Base-by-base conservation (phyloP, 352 stramenopile genomes). In the Globisporangium sylvaticum region DNA sequence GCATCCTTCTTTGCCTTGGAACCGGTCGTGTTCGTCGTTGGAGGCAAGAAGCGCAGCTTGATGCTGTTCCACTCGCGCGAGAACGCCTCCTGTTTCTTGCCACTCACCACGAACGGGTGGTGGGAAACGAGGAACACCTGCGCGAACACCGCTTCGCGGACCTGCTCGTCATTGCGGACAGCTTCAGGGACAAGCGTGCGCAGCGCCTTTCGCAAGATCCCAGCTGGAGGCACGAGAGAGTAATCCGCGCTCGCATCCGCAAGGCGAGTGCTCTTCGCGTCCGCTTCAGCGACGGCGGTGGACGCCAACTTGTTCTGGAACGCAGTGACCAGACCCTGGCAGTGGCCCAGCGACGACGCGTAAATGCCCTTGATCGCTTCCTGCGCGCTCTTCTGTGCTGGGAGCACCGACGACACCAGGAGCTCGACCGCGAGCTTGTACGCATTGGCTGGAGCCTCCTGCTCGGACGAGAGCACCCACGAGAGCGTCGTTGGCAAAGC, bases 101-200 rank as follows among this genome's bases (percentile, higher is more conserved):
- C 87, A 53, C 80, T 73, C 44, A 95, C 80, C 7, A 96, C 68
- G 52, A 87, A 88, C 34, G 88, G 85, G 46, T 95, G 84, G 70
- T 96, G 88, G 4, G 85, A 69, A 6, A 92, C 64, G 22, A 92
- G 68, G 46, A 92, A 57, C 25, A 80, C 72, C 0, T 58, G 69
- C 12, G 85, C 65, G 56, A 96, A 90, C 2, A 90, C 77, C 0
- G 64, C 44, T 4, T 76, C 74, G 15, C 79, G 83, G 8, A 82
- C 71, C 1, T 70, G 67, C 4, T 79, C 66, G 15, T 71, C 61
- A 24, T 74, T 66, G 18, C 68, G 69, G 31, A 92, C 68, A n/a
- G 58, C 59, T 52, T 63, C 52, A 1, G 84, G 76, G 56, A 92
- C 44, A 42, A 95, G 62, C 8, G 83, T 75, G 22, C 84, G 84